Conservation (phyloP, 2,329 filamentous ascomycete species). For the Colletotrichum liaoningense region DNA sequence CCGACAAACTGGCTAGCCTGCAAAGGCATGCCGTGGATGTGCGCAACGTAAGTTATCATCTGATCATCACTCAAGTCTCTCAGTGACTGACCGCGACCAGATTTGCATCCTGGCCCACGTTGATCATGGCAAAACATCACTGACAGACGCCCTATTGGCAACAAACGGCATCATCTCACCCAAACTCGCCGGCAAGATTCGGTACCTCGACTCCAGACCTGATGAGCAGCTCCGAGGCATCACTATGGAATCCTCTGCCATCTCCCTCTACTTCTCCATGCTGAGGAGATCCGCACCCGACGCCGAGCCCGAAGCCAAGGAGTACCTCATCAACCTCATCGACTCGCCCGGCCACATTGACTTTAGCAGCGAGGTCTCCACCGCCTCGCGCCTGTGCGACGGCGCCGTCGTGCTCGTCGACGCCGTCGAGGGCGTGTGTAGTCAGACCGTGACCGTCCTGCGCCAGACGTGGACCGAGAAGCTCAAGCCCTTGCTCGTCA, state of each 20-base stretch:
- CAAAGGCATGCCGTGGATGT: constrained; percentile 90
- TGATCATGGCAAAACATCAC: constrained; percentile 97
- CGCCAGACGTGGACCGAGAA: constrained; percentile 97
- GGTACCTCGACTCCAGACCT: constrained; percentile 94
- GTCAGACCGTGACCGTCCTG: constrained; percentile 96
- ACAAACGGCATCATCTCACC: constrained; percentile 99
- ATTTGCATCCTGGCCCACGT: constrained; percentile 97
- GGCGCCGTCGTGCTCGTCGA: constrained; percentile 95
- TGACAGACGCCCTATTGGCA: constrained; percentile 94
- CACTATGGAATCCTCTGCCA: constrained; percentile 99
- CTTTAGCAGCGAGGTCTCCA: constrained; percentile 98
- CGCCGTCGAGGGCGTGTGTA: constrained; percentile 97
- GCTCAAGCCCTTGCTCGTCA: constrained; percentile 91
- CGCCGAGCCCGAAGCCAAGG: constrained; percentile 77
- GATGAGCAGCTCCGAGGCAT: constrained; percentile 97
- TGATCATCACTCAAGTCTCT: constrained; percentile 29
- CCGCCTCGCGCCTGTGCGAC: constrained; percentile 92
- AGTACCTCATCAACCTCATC: constrained; percentile 97
- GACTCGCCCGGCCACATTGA: constrained; percentile 99
- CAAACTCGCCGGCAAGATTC: constrained; percentile 96
- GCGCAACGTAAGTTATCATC: constrained; percentile 78
- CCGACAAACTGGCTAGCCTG: constrained; percentile 90
- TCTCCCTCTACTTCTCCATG: constrained; percentile 96
- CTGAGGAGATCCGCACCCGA: constrained; percentile 78
- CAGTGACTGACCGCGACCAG: constrained; percentile 54